Evolutionary conservation across 495 filamentous ascomycete species (phyloP), one percentile per base, ranked within the genome.

Genomic region (Neurospora sp.): DNA sequence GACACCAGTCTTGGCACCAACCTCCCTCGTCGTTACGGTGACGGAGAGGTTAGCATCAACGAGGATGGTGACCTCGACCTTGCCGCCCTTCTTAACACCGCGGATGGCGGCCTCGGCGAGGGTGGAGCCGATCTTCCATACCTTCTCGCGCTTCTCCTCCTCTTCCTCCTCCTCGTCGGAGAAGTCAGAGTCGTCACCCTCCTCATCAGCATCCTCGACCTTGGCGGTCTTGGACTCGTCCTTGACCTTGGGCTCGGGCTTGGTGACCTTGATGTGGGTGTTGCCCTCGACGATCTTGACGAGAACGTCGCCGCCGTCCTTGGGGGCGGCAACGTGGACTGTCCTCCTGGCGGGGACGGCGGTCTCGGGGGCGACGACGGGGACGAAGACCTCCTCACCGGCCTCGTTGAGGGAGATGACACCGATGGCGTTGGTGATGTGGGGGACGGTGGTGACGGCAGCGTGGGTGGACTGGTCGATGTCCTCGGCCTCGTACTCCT

Each of bases 401-500:
- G 85, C 83, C 42, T 90, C 87, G 53, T 84, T 86, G n/a, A 90
- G 86, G 73, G 92, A 87, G 74, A 97, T 86, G 22, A 98, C 91
- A 78, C 96, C 96, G 72, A 99, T 93, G 35, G 95, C 92, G 76
- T 93, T 92, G 74, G 86, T 86, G 73, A 97, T 88, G 82, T 99
- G 96, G 45, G 94, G 92, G 40, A 95, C 94, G 20, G 93, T 94
- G 17, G 96, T 98, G 70, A 99, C 94, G 79, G 93, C 92, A 42
- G 96, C 93, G 86, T 99, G 96, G 48, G 93, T 96, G 12, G 93
- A 96, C 83, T 98, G 93, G 78, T 94, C 92, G 75, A 99, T 97
- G 79, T 99, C 96, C 70, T 94, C 93, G 71, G 87, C 83, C 70
- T 98, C 96, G 81, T 96, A 98, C 79, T 94, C 94, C 78, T 92